Conservation (phyloP, 148 eudicot genomes). For the Chenopodium suecicum region DNA sequence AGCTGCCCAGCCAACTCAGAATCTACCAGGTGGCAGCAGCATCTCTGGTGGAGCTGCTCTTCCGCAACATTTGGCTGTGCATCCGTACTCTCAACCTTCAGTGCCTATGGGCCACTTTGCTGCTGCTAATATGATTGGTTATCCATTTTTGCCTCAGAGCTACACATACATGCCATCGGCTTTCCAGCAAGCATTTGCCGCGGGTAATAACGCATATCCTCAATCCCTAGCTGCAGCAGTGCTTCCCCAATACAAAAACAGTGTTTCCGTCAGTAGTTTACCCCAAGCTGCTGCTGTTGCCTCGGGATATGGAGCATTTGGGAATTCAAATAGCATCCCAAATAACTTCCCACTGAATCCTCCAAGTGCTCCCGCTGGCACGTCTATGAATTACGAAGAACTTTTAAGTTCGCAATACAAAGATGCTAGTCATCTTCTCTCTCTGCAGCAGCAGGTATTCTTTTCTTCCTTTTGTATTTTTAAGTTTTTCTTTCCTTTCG, state of each 20-base stretch:
- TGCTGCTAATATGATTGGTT: slow-evolving; percentile 65
- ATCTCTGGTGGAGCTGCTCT: slow-evolving; percentile 63
- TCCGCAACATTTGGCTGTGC: slow-evolving; percentile 72
- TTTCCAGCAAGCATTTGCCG: slow-evolving; percentile 75
- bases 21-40: slow-evolving; percentile 42
- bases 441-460: slow-evolving; percentile 88
- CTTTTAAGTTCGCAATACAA: slow-evolving; percentile 70
- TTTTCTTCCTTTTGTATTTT: background rate
- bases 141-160: slow-evolving; percentile 70
- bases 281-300: slow-evolving; percentile 79
- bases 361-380: slow-evolving; percentile 65
- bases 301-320: slow-evolving; percentile 83
- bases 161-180: slow-evolving; percentile 83
- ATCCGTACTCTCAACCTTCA: slow-evolving; percentile 70
- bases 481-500: background rate
- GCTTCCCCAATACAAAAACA: slow-evolving; percentile 80
- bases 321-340: slow-evolving; percentile 62
- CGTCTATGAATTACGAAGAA: slow-evolving; percentile 66
- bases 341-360: slow-evolving; percentile 65
- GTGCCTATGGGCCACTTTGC: slow-evolving; percentile 71
- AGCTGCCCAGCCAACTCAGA: slow-evolving; percentile 61
- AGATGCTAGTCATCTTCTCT: slow-evolving; percentile 68
- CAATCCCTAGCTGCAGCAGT: slow-evolving; percentile 64
- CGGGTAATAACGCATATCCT: slow-evolving; percentile 65
- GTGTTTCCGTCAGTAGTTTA: slow-evolving; percentile 59